Base-by-base conservation (phyloP, 305 asterid genomes). In the Rubia balearica region DNA sequence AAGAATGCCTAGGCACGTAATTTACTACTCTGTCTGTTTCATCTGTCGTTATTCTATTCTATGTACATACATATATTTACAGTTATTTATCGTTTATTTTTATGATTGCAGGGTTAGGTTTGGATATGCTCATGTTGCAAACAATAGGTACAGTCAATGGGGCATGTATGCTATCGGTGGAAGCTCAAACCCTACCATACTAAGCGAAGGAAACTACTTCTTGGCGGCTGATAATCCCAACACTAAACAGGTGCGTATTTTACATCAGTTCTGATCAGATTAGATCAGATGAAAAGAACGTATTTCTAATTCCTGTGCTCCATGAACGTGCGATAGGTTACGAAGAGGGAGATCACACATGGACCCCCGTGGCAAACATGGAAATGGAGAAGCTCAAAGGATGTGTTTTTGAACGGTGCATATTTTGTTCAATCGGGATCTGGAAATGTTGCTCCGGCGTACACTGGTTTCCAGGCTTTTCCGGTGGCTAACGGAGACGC, bases 1-100 rank as follows among this genome's bases (percentile, higher is more conserved):
- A 10, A 57, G 62, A 57, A 57, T 57, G 62, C 62, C 62, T 10
- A 57, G 62, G 62, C 8, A 56, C n/a, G 56, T 11, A 45, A 45
- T 45, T 45, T 7, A 45, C 13, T 7, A 45, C 1, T 7, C 13
- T 45, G 3, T 45, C 10, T 45, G 10, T 27, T 27, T 27, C 30
- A 27, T 27, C 30, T 0, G 30, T 27, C 30, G 30, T 27, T n/a
- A n/a, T n/a, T n/a, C n/a, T 27, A 33, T 33, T 33, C 1, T 33
- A 3, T 4, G 5, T 33, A 33, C 0, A 1, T 33, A 33, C 38
- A 33, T 33, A 1, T 33, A 33, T 33, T 33, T 27, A 27, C 30
- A 27, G 30, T 27, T 27, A 27, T 27, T 27, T 27, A 2, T 0
- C 30, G 30, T 0, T 27, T 27, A 27, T 27, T 27, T 27, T 2